Evolutionary conservation across 2,329 filamentous ascomycete species (phyloP).

Genomic region (Plectosphaerella sp.): DNA sequence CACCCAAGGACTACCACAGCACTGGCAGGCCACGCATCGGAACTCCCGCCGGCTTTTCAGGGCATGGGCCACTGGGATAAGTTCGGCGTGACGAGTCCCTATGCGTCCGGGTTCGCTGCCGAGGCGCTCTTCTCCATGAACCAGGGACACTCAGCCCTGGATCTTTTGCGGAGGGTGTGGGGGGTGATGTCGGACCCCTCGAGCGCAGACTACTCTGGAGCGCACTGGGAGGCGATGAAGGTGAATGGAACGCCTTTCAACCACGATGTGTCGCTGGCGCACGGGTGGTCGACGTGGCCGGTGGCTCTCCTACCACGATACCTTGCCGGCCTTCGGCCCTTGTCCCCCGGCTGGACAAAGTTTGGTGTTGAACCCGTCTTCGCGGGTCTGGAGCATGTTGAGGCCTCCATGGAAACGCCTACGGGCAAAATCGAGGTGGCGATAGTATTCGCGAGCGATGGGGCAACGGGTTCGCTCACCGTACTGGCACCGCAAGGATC

Average conservation of each 20-base stretch:
- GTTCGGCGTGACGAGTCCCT: slow-evolving; percentile 2
- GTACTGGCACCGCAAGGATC: neutral
- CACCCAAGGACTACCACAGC: neutral
- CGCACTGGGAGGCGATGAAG: slow-evolving; percentile 8
- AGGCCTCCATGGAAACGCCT: neutral
- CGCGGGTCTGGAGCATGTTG: neutral
- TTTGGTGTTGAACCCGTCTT: slow-evolving; percentile 3
- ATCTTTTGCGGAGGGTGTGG: slow-evolving; percentile 3
- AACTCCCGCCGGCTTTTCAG: neutral
- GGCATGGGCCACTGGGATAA: slow-evolving; percentile 4
- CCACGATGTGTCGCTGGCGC: slow-evolving; percentile 5
- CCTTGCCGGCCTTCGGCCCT: slow-evolving; percentile 2
- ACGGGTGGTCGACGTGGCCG: slow-evolving; percentile 9
- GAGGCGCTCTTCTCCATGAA: slow-evolving; percentile 5
- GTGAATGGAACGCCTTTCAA: slow-evolving; percentile 1
- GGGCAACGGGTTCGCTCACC: neutral
- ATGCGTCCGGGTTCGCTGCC: slow-evolving; percentile 5
- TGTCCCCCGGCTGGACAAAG: slow-evolving; percentile 3
- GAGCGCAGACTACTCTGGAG: slow-evolving; percentile 4
- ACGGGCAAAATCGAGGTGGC: slow-evolving; percentile 1
- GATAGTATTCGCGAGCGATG: neutral
- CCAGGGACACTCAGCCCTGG: slow-evolving; percentile 1
- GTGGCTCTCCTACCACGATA: slow-evolving; percentile 7
- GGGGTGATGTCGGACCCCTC: slow-evolving; percentile 2
- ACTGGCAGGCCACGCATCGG: neutral